Conservation (phyloP, 768 basidiomycete species). For the Tylopilus sp. region DNA sequence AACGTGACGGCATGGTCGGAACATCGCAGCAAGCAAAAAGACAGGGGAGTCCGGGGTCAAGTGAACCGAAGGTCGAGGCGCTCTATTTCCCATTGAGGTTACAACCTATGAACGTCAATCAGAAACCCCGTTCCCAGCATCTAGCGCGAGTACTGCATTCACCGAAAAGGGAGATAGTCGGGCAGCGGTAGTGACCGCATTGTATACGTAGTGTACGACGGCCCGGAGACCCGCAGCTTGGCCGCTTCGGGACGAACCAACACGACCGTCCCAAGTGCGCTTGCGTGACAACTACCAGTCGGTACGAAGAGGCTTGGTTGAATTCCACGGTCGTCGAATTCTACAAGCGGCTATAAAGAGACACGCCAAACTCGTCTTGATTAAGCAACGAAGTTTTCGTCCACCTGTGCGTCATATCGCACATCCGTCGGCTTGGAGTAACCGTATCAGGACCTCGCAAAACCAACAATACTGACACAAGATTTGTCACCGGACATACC, state of each 20-base stretch:
- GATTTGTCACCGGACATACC: not conserved
- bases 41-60: constrained; percentile 18
- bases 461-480: not conserved
- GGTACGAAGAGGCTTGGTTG: not conserved
- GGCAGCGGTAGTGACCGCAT: not conserved
- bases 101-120: not conserved
- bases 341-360: not conserved
- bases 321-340: not conserved
- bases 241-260: not conserved
- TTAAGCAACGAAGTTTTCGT: not conserved
- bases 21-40: not conserved
- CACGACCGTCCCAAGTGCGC: not conserved
- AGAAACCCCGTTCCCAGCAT: not conserved
- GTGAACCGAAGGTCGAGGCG: not conserved
- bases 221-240: not conserved
- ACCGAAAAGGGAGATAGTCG: not conserved
- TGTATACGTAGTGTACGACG: not conserved
- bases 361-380: not conserved
- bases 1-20: constrained; percentile 15
- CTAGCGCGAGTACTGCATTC: not conserved
- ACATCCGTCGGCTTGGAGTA: not conserved
- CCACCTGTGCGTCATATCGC: not conserved
- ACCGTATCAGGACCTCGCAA: not conserved
- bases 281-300: not conserved
- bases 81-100: not conserved